Conservation (phyloP, 176 grass and related monocot species). For the Sorghum bicolor region Sorghum_bicolor_NCBIv3 NC_012872.2:73185001-73185500, state of each 20-base stretch:
- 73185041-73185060: conserved; percentile 71
- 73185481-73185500: conserved; percentile 94
- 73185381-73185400: conserved; percentile 94
- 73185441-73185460: conserved; percentile 81
- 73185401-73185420: conserved; percentile 93
- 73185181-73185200: conserved; percentile 61
- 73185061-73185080: conserved; percentile 54
- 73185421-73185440: conserved; percentile 80
- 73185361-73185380: neutral
- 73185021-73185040: conserved; percentile 83
- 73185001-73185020: conserved; percentile 35
- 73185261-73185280: conserved; percentile 24
- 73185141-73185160: conserved; percentile 71
- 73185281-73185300: neutral
- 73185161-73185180: conserved; percentile 91
- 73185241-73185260: conserved; percentile 74
- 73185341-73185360: neutral
- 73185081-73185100: conserved; percentile 77
- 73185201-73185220: conserved; percentile 62
- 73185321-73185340: neutral
- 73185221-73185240: conserved; percentile 69
- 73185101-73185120: conserved; percentile 58
- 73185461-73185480: conserved; percentile 80
- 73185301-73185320: neutral
- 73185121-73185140: conserved; percentile 59